Percentiles rank a stretch among this genome's conserved stretches.
phyloP scores from a whole-genome alignment of 306 rosid species.

The Quercus rubra region DNA sequence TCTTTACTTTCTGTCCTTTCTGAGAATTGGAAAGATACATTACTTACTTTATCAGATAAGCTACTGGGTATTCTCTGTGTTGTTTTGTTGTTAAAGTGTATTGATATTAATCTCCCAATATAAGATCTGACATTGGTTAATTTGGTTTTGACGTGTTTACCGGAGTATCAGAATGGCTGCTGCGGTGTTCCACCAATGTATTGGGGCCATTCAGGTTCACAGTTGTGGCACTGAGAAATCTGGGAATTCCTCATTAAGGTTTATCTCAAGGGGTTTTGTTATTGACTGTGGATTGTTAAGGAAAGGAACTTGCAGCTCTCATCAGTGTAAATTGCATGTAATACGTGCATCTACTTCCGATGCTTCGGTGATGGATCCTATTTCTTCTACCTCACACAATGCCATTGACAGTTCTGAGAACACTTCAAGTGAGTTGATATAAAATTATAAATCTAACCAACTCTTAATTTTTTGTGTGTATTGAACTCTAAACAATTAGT shows the following conservation, averaged over 20 bases:
- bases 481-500: no score
- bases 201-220: conserved; percentile 47
- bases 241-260: conserved; percentile 32
- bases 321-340: conserved; percentile 24
- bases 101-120: no score
- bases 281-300: conserved; percentile 41
- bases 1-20: no score
- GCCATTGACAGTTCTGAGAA: conserved; percentile 44
- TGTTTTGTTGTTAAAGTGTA: no score
- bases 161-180: conserved; percentile 75
- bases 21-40: no score
- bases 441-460: background rate
- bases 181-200: conserved; percentile 51
- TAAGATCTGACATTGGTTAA: no score
- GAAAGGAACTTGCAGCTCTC: conserved; percentile 28
- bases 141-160: background rate
- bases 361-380: conserved; percentile 65
- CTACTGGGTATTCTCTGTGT: no score
- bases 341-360: conserved; percentile 64
- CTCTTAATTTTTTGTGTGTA: no score
- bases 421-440: conserved; percentile 61
- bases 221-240: conserved; percentile 33
- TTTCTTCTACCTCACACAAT: conserved; percentile 53
- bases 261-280: conserved; percentile 40
- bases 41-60: no score